Percentiles rank a stretch among this genome's conserved stretches.
Evolutionary conservation across 2,329 filamentous ascomycete species (phyloP).

Genomic region (Capronia americana): DNA sequence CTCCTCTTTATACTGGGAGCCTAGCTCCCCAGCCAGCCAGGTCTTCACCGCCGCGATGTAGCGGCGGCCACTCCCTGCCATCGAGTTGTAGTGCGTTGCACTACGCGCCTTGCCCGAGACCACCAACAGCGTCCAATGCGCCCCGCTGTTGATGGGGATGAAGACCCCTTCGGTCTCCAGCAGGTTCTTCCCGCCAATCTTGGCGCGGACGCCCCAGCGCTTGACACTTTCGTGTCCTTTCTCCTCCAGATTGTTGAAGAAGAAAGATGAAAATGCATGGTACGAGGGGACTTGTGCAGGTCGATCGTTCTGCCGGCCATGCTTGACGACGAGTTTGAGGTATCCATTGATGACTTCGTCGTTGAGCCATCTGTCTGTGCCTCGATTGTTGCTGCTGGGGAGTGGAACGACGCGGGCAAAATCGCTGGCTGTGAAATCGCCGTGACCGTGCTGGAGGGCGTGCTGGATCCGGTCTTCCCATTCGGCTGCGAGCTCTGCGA

Average conservation of each 20-base stretch:
- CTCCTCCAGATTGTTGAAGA: conserved; percentile 50
- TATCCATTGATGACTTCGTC: conserved; percentile 57
- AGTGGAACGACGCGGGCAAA: conserved; percentile 38
- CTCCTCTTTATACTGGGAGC: conserved; percentile 47
- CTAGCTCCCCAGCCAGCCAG: conserved; percentile 54
- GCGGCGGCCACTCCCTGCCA: conserved; percentile 45
- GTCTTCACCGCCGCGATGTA: conserved; percentile 48
- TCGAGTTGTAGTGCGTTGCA: conserved; percentile 57
- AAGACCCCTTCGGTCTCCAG: conserved; percentile 55
- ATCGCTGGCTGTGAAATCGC: conserved; percentile 32
- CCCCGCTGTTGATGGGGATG: conserved; percentile 53
- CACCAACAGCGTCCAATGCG: conserved; percentile 58
- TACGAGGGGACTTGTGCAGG: conserved; percentile 46
- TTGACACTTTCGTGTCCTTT: conserved; percentile 49
- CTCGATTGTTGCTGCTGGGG: neutral
- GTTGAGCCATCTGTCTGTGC: conserved; percentile 50
- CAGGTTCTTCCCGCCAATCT: conserved; percentile 53
- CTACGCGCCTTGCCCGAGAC: conserved; percentile 51
- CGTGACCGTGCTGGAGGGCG: conserved; percentile 38
- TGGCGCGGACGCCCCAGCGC: conserved; percentile 55
- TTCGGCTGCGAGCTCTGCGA: conserved; percentile 45
- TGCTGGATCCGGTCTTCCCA: conserved; percentile 47
- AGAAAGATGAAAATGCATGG: conserved; percentile 55
- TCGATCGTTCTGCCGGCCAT: conserved; percentile 39
- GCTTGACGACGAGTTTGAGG: conserved; percentile 48